Percentiles rank a stretch among this genome's conserved stretches.
Evolutionary conservation across 2,329 filamentous ascomycete species (phyloP).

Genomic region (Diaporthe ilicicola): DNA sequence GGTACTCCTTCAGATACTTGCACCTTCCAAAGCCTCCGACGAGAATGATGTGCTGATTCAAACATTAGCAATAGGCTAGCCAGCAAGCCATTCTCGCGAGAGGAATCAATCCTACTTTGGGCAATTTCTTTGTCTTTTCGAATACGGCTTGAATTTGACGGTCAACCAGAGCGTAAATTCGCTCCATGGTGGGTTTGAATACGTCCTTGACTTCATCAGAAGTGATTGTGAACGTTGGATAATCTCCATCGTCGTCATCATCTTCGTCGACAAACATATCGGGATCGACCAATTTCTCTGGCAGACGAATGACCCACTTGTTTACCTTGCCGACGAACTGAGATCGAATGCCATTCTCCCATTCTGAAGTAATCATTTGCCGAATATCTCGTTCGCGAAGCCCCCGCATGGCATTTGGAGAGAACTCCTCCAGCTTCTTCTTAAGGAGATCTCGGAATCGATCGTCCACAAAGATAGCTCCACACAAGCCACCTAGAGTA

Average conservation of each 20-base stretch:
- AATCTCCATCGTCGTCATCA: neutral
- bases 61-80: too few relatives aligned
- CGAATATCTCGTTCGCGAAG: neutral
- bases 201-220: slow-evolving; percentile 37
- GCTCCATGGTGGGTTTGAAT: slow-evolving; percentile 36
- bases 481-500: slow-evolving; percentile 51
- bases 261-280: too few relatives aligned
- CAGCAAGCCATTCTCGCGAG: neutral
- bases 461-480: slow-evolving; percentile 51
- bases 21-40: slow-evolving; percentile 50
- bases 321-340: slow-evolving; percentile 32
- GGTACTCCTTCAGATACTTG: slow-evolving; percentile 38
- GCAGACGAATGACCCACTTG: slow-evolving; percentile 28
- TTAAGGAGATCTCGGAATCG: slow-evolving; percentile 43
- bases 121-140: slow-evolving; percentile 25
- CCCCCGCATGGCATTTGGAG: slow-evolving; percentile 26
- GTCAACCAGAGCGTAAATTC: slow-evolving; percentile 38
- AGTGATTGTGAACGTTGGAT: slow-evolving; percentile 5
- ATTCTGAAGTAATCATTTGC: slow-evolving; percentile 28
- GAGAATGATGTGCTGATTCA: slow-evolving; percentile 49
- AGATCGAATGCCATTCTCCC: slow-evolving; percentile 40
- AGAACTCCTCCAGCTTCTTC: slow-evolving; percentile 23
- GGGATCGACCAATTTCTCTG: neutral
- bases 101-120: slow-evolving; percentile 38
- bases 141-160: slow-evolving; percentile 36